phyloP scores from a whole-genome alignment of 345 rosid species.

The Sisymbrium altissimum region DNA sequence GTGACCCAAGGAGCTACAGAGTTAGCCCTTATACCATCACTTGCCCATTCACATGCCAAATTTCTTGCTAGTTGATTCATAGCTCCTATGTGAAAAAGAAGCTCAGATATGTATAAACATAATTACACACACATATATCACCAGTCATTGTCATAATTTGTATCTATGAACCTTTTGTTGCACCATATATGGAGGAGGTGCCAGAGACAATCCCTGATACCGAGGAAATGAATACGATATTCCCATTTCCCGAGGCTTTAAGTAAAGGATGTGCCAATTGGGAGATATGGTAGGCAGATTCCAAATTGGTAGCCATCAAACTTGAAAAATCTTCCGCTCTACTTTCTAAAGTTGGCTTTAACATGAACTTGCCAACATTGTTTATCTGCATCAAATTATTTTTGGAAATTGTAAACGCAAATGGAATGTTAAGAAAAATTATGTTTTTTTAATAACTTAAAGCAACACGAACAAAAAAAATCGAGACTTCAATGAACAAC shows the following conservation, averaged over 20 bases:
- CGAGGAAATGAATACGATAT: constrained; percentile 53
- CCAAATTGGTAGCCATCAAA: constrained; percentile 22
- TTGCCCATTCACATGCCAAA: constrained; percentile 29
- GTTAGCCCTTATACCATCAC: constrained; percentile 20
- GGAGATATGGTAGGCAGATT: constrained; percentile 32
- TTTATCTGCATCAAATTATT: constrained; percentile 37
- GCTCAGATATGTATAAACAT: neutral
- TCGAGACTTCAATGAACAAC: neutral
- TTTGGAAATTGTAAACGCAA: neutral
- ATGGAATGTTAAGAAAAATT: neutral
- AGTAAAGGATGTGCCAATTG: constrained; percentile 30
- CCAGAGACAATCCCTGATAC: constrained; percentile 31
- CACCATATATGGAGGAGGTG: constrained; percentile 36
- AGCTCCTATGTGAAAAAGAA: constrained; percentile 26
- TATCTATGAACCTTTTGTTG: constrained; percentile 26
- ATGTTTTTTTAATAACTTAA: neutral
- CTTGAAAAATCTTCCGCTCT: constrained; percentile 19
- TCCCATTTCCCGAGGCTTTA: constrained; percentile 43
- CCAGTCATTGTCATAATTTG: neutral
- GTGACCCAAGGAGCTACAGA: constrained; percentile 25
- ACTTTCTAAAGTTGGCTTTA: constrained; percentile 37
- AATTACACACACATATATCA: neutral
- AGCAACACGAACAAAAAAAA: neutral
- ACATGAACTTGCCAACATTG: constrained; percentile 44
- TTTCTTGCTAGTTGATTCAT: constrained; percentile 23